Conservation (phyloP, 768 basidiomycete genomes). For the Mycena venus region DNA sequence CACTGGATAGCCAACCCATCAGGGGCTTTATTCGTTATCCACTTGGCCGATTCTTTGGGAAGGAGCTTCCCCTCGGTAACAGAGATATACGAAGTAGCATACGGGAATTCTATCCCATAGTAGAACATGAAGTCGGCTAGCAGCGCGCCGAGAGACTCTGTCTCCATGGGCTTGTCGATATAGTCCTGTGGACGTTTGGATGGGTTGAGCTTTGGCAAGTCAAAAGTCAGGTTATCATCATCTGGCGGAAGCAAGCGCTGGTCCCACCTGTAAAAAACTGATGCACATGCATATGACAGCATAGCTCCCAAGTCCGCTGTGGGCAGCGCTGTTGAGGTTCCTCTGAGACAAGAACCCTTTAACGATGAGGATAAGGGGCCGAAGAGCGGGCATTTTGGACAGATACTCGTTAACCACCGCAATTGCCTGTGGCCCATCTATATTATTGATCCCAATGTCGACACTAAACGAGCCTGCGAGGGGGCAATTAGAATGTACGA, state of each 20-base stretch:
- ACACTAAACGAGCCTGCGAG: conserved; percentile 66
- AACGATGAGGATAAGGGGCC: conserved; percentile 70
- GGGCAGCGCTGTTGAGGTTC: conserved; percentile 73
- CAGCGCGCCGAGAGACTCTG: conserved; percentile 67
- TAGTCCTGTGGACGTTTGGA: conserved; percentile 62
- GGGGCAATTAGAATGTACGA: background rate
- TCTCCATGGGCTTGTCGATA: conserved; percentile 60
- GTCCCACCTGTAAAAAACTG: conserved; percentile 75
- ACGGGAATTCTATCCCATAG: conserved; percentile 66
- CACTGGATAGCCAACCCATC: conserved; percentile 56
- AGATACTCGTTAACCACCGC: conserved; percentile 67
- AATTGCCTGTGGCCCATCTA: conserved; percentile 66
- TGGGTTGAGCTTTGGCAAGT: conserved; percentile 66
- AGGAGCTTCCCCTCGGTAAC: conserved; percentile 49
- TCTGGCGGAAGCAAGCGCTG: background rate
- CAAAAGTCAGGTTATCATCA: background rate
- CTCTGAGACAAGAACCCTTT: conserved; percentile 73
- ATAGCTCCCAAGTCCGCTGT: conserved; percentile 77
- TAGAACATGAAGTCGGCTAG: conserved; percentile 76
- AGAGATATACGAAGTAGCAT: conserved; percentile 56
- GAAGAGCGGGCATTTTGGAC: conserved; percentile 67
- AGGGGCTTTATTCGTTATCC: conserved; percentile 42
- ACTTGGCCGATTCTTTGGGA: conserved; percentile 50
- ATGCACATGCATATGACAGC: conserved; percentile 73
- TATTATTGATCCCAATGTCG: conserved; percentile 77